These are phyloP conservation scores for Sphagnum contortum DNA, from an alignment of 225 moss, liverwort and hornwort species.

Conservation along the genomic window DNA sequence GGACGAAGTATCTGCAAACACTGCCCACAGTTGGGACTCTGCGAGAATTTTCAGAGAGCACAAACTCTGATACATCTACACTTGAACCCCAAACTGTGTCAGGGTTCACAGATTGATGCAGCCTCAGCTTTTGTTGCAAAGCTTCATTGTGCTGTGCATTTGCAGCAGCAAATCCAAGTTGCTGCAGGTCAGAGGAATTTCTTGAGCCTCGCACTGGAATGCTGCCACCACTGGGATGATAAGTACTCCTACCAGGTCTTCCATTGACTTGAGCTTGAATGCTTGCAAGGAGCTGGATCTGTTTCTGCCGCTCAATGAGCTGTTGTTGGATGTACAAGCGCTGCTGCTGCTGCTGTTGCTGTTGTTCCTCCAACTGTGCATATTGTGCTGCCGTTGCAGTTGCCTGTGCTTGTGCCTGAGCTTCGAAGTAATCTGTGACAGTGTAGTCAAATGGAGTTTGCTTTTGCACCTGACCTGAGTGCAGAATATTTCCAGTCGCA, in stretches of 20 bases:
- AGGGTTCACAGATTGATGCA: constrained; percentile 26
- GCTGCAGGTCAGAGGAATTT: constrained; percentile 27
- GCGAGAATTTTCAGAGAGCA: constrained; percentile 36
- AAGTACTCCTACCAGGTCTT: constrained; percentile 44
- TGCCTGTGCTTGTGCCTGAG: constrained; percentile 23
- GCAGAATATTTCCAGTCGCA: constrained; percentile 39
- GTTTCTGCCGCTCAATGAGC: constrained; percentile 52
- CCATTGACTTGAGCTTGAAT: constrained; percentile 62
- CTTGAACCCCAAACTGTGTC: too few species aligned
- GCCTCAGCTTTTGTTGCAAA: constrained; percentile 33
- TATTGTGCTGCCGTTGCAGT: constrained; percentile 7
- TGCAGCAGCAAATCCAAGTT: too few species aligned
- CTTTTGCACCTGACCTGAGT: constrained; percentile 31
- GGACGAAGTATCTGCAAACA: constrained; percentile 82
- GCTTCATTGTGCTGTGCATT: constrained; percentile 22
- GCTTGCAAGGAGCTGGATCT: constrained; percentile 63
- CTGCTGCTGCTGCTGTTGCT: constrained; percentile 25
- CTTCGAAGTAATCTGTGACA: constrained; percentile 34
- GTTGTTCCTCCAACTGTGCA: constrained; percentile 63
- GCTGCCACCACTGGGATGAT: constrained; percentile 38
- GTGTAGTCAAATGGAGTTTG: constrained; percentile 11
- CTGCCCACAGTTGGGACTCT: constrained; percentile 28
- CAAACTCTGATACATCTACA: constrained; percentile 16
- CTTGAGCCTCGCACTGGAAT: constrained; percentile 14
- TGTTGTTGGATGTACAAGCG: constrained; percentile 57